Base-by-base conservation (phyloP, 73 alveolate genomes). In the Paramecium bursaria region DNA sequence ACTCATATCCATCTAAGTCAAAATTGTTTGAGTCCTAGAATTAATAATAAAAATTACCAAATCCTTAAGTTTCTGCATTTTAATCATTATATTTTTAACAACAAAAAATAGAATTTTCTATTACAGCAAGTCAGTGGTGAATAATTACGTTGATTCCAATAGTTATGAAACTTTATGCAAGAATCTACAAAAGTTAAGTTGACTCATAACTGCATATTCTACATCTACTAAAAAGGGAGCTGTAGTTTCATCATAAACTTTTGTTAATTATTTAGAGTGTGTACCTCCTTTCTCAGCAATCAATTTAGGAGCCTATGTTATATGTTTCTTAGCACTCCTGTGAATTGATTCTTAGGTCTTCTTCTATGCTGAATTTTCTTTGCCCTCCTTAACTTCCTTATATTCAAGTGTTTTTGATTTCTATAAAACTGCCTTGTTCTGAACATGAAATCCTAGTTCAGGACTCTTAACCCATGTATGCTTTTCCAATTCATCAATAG, bases 111-210 rank as follows among this genome's bases (percentile, higher is more conserved):
- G 46, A 9, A 46, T 49, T 39, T 79, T 79, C 42, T 79, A 80
- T 21, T 50, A 53, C 1, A 79, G 57, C 4, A 48, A 29, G 5
- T 54, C 85, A 13, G 85, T 79, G 33, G 29, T 22, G 46, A 54
- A 79, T 50, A 33, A 31, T 21, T 55, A 22, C 1, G 74, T 54
- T 14, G 22, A 44, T 11, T 79, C 89, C 31, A 61, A 49, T 14
- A 79, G 13, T 31, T 79, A 39, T 23, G 75, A 49, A 30, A 79
- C 74, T 79, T 82, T 79, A 35, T 26, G 54, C 22, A 79, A 79
- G 48, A 49, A 79, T 14, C 73, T 61, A 44, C 88, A 76, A 51
- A 76, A 76, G 57, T 79, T 79, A 21, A 79, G 51, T 79, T 79
- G 26, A 4, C 85, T 46, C 47, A 54, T 48, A 30, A 79, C 39